A percentile compares a stretch with the other conserved stretches of the same genome.
Evolutionary conservation across 2,329 filamentous ascomycete genomes (phyloP).

Genomic region (Paracoccidioides brasiliensis): DNA sequence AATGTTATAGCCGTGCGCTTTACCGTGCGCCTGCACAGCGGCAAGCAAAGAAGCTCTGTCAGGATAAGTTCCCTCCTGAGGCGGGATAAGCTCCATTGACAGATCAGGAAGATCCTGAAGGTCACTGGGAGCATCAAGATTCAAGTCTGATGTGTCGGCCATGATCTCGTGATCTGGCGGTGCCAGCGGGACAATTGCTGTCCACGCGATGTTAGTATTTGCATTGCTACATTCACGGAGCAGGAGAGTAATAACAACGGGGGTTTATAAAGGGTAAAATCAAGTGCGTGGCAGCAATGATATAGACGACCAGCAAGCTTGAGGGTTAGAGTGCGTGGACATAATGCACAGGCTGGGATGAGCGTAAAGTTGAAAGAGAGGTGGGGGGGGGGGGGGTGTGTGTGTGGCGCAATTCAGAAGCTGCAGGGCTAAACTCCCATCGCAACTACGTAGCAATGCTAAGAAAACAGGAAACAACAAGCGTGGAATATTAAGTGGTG

Average conservation of each 20-base stretch:
- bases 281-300: conserved; percentile 30
- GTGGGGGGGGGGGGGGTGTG: background rate
- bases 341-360: conserved; percentile 15
- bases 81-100: conserved; percentile 29
- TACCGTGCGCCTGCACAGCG: conserved; percentile 30
- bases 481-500: background rate
- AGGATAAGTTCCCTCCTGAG: conserved; percentile 32
- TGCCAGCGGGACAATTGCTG: background rate
- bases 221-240: background rate
- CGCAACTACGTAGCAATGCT: background rate
- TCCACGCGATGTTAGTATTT: conserved; percentile 1
- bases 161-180: conserved; percentile 14
- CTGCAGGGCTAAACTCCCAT: background rate
- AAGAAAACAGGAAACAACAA: background rate
- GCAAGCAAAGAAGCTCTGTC: conserved; percentile 29
- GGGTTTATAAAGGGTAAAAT: conserved; percentile 12
- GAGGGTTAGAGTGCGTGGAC: conserved; percentile 24
- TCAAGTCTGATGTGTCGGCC: conserved; percentile 31
- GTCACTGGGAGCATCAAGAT: conserved; percentile 33
- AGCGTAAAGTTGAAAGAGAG: background rate
- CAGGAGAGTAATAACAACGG: background rate
- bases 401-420: conserved; percentile 1
- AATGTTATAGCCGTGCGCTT: conserved; percentile 32
- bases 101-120: conserved; percentile 34
- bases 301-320: conserved; percentile 12